phyloP scores from a whole-genome alignment of 2,329 filamentous ascomycete species.

The Trichophyton verrucosum region DNA sequence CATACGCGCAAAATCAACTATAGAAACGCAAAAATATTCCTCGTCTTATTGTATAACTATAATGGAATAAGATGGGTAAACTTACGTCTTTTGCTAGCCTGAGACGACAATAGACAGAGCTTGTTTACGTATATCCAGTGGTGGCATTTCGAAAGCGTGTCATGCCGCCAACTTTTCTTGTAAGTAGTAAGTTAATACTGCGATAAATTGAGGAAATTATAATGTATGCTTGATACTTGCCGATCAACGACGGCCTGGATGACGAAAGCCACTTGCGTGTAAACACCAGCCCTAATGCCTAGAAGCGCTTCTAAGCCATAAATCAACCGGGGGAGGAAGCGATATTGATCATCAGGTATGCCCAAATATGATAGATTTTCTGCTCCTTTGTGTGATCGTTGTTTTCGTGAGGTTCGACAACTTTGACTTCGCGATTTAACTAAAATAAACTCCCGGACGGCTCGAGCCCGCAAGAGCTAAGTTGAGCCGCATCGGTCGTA shows the following conservation, averaged over 20 bases:
- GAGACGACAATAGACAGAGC: background rate
- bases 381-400: too few relatives aligned
- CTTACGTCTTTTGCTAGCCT: background rate
- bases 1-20: background rate
- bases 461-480: too few relatives aligned
- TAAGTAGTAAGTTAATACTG: background rate
- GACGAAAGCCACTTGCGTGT: conserved; percentile 27
- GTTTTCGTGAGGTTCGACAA: too few relatives aligned
- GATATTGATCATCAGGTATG: too few relatives aligned
- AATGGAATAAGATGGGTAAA: background rate
- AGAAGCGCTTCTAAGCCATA: conserved; percentile 28
- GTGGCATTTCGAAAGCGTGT: background rate
- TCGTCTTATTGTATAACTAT: background rate
- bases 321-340: conserved; percentile 6
- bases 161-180: background rate
- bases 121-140: background rate
- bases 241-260: conserved; percentile 26
- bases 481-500: too few relatives aligned
- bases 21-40: background rate
- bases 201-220: background rate
- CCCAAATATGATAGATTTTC: too few relatives aligned
- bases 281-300: conserved; percentile 26
- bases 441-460: too few relatives aligned
- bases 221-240: background rate
- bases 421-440: too few relatives aligned